Conservation (phyloP, 805 yeast species). For the Candida fluviatilis region DNA sequence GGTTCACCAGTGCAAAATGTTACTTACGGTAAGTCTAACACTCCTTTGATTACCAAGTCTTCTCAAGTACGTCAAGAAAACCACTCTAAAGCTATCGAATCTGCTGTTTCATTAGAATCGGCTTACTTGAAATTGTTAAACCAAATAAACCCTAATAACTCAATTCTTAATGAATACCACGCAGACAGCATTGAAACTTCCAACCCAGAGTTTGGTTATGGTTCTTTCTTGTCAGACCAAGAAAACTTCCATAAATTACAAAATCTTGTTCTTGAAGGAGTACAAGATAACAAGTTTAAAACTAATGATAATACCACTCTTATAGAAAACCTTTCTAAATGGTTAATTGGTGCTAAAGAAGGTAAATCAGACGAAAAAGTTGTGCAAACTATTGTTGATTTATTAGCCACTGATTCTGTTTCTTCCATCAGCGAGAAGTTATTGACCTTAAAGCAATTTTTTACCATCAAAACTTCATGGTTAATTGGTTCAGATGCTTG, state of each 20-base stretch:
- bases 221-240: conserved; percentile 59
- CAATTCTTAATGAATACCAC: conserved; percentile 57
- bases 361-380: conserved; percentile 23
- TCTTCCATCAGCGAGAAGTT: conserved; percentile 43
- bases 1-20: conserved; percentile 60
- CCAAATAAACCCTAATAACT: conserved; percentile 60
- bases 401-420: conserved; percentile 33
- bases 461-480: conserved; percentile 62
- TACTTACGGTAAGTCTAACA: conserved; percentile 47
- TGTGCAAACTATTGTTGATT: conserved; percentile 30
- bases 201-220: conserved; percentile 86
- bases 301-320: conserved; percentile 44
- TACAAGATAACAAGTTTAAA: conserved; percentile 41
- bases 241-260: conserved; percentile 47
- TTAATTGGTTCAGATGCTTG: conserved; percentile 91
- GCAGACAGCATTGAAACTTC: conserved; percentile 43
- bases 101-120: conserved; percentile 57
- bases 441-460: conserved; percentile 42
- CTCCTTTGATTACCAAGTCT: conserved; percentile 25
- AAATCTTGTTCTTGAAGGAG: conserved; percentile 41
- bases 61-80: conserved; percentile 17
- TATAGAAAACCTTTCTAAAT: conserved; percentile 57
- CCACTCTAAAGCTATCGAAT: conserved; percentile 34
- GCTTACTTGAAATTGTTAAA: conserved; percentile 72
- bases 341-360: conserved; percentile 55